phyloP scores from a whole-genome alignment of 1,139 yeast genomes.

The Trichomonascaceae sp. region DNA sequence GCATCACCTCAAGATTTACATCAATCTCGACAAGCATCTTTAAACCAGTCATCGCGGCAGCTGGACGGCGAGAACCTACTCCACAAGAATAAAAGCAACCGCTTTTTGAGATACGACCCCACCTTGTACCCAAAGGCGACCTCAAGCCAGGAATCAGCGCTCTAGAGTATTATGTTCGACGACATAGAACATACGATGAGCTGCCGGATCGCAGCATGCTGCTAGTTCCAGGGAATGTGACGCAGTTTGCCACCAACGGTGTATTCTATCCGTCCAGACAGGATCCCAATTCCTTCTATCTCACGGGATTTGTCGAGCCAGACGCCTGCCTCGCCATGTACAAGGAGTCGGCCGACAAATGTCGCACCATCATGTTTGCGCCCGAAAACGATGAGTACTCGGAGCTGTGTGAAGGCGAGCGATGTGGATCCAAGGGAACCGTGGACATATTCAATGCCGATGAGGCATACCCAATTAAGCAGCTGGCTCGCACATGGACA shows the following conservation, averaged over 20 bases:
- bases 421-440: conserved; percentile 80
- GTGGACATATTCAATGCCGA: conserved; percentile 81
- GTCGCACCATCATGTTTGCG: conserved; percentile 49
- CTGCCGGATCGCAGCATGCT: conserved; percentile 59
- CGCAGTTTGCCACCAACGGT: conserved; percentile 74
- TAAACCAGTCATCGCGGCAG: too few relatives aligned
- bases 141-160: conserved; percentile 84
- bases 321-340: conserved; percentile 67
- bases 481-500: conserved; percentile 13
- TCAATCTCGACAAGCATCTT: conserved; percentile 73
- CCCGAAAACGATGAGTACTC: conserved; percentile 66
- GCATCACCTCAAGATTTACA: conserved; percentile 78
- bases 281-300: conserved; percentile 71
- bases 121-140: conserved; percentile 58
- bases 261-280: conserved; percentile 91
- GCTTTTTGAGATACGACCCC: conserved; percentile 71
- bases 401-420: conserved; percentile 91
- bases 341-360: conserved; percentile 36
- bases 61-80: too few relatives aligned
- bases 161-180: conserved; percentile 61
- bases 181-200: conserved; percentile 41
- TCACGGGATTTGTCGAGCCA: conserved; percentile 93
- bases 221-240: conserved; percentile 56
- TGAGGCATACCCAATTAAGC: conserved; percentile 40
- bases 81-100: conserved; percentile 96